Percentiles rank a stretch among this genome's conserved stretches.
These are phyloP conservation scores for Torrubiellomyces zombiae DNA, from an alignment of 2,329 filamentous ascomycete genomes.

Conservation along the genomic window DNA sequence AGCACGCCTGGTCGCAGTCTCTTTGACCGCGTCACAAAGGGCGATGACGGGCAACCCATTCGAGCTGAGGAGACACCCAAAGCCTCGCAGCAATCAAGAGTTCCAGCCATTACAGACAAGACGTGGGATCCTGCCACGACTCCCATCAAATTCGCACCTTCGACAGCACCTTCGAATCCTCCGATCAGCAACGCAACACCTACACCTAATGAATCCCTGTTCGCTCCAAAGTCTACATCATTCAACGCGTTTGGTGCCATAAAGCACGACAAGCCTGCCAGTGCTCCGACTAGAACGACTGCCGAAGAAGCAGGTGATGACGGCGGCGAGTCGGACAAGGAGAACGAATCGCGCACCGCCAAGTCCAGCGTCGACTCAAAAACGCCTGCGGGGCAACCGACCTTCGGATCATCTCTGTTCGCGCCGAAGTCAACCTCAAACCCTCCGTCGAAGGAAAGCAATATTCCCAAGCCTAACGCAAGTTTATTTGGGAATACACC, in stretches of 20 bases:
- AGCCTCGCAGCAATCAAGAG: slow-evolving; percentile 7
- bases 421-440: slow-evolving; percentile 13
- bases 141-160: slow-evolving; percentile 37
- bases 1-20: slow-evolving; percentile 31
- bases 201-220: slow-evolving; percentile 15
- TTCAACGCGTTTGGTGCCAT: slow-evolving; percentile 20
- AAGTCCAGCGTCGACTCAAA: slow-evolving; percentile 17
- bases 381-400: slow-evolving; percentile 15
- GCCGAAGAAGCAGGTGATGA: slow-evolving; percentile 15
- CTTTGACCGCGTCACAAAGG: slow-evolving; percentile 38
- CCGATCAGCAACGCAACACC: slow-evolving; percentile 16
- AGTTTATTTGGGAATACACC: slow-evolving; percentile 10
- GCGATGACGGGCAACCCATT: slow-evolving; percentile 30
- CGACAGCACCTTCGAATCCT: slow-evolving; percentile 12
- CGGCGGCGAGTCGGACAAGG: slow-evolving; percentile 26
- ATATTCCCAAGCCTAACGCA: slow-evolving; percentile 10
- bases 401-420: slow-evolving; percentile 15
- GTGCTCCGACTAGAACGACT: slow-evolving; percentile 11
- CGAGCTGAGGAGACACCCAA: slow-evolving; percentile 17
- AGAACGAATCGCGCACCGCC: slow-evolving; percentile 21
- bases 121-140: slow-evolving; percentile 28
- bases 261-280: slow-evolving; percentile 13
- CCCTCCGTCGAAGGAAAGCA: slow-evolving; percentile 12
- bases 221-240: slow-evolving; percentile 19
- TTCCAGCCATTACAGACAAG: slow-evolving; percentile 17